Evolutionary conservation across 2,329 filamentous ascomycete species (phyloP).

Genomic region (Pleoardoris graminearum): DNA sequence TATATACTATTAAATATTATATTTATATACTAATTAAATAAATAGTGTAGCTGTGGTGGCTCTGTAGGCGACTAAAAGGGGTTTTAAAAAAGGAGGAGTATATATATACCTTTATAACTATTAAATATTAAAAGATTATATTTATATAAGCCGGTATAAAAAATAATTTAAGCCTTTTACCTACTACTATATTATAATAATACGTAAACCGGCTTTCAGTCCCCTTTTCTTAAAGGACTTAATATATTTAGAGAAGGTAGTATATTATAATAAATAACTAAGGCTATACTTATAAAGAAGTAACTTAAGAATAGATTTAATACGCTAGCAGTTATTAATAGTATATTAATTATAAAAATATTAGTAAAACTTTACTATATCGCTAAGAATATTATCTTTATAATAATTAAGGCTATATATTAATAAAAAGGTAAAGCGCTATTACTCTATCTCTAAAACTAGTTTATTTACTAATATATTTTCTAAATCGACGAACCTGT

Average conservation of each 20-base stretch:
- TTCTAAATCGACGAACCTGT: conserved; percentile 5
- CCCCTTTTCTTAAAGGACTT: conserved; percentile 5
- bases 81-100: no score
- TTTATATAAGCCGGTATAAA: not conserved
- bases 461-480: not conserved
- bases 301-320: conserved; percentile 6
- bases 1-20: no score
- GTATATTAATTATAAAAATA: not conserved
- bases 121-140: not conserved
- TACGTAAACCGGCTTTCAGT: conserved; percentile 1
- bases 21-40: no score
- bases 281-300: not conserved
- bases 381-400: conserved; percentile 4
- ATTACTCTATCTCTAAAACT: conserved; percentile 9
- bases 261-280: conserved; percentile 4
- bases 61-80: no score
- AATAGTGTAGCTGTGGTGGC: no score
- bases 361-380: conserved; percentile 4
- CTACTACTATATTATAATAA: conserved; percentile 1
- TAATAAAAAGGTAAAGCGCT: conserved; percentile 5
- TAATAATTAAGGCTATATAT: conserved; percentile 9
- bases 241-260: not conserved
- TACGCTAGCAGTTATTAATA: conserved; percentile 5
- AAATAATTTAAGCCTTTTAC: not conserved
- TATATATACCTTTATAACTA: no score